Evolutionary conservation across 306 rosid species (phyloP).

Genomic region (Prunus fruticosa): DNA sequence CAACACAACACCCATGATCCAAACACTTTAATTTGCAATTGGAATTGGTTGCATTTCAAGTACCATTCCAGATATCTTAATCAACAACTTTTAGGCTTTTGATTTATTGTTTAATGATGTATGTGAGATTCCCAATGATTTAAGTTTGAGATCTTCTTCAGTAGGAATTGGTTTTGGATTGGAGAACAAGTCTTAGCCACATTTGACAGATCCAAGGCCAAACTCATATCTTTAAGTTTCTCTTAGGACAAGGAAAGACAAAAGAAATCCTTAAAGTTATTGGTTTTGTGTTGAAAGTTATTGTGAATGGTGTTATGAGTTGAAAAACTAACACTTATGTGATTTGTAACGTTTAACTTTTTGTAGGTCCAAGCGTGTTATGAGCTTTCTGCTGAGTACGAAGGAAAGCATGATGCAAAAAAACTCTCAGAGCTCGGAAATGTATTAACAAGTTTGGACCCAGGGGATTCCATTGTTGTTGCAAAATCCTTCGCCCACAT

Average conservation of each 20-base stretch:
- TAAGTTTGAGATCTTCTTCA: background rate
- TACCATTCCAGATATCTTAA: background rate
- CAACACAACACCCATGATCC: background rate
- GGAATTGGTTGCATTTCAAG: background rate
- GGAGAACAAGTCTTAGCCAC: background rate
- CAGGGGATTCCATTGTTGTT: slow-evolving; percentile 92
- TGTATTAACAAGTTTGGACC: slow-evolving; percentile 79
- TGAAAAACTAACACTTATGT: background rate
- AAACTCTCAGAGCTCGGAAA: slow-evolving; percentile 88
- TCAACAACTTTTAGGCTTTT: background rate
- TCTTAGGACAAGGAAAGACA: background rate
- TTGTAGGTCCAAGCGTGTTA: slow-evolving; percentile 88
- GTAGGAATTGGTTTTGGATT: background rate
- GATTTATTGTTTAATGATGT: background rate
- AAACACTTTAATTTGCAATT: background rate
- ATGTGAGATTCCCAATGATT: background rate
- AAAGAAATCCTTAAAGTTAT: background rate
- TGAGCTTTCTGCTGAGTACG: slow-evolving; percentile 96
- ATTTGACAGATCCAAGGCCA: slow-evolving; percentile 2
- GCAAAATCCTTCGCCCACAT: slow-evolving; percentile 92
- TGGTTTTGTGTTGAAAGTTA: background rate
- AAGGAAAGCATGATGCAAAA: slow-evolving; percentile 76
- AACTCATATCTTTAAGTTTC: background rate
- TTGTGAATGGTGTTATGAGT: background rate
- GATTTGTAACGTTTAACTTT: background rate